These are phyloP conservation scores for Petrea volubilis DNA, from an alignment of 257 asterid genomes.

Conservation along the genomic window DNA sequence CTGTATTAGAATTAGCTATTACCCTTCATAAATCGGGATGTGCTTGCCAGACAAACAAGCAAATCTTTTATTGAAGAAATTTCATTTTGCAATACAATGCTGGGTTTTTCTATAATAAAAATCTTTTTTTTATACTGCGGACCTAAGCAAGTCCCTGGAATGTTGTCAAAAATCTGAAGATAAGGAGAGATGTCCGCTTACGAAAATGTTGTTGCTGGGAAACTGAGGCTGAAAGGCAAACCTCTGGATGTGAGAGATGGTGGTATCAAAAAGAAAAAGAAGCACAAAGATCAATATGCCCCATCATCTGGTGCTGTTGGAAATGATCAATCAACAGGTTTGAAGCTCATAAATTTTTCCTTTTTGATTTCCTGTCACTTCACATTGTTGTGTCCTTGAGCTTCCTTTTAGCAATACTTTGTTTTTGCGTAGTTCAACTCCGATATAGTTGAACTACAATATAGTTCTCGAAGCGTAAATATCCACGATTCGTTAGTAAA, in stretches of 20 bases:
- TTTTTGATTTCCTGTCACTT: not conserved
- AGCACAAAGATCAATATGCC: slow-evolving; percentile 30
- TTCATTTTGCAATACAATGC: not conserved
- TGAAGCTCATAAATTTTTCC: not conserved
- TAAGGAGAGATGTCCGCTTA: slow-evolving; percentile 48
- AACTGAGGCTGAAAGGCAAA: slow-evolving; percentile 51
- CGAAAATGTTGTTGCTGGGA: slow-evolving; percentile 41
- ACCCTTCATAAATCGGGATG: not conserved
- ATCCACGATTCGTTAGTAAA: too few relatives aligned
- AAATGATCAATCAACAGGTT: slow-evolving; percentile 32
- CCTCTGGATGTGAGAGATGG: slow-evolving; percentile 41
- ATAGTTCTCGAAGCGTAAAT: not conserved
- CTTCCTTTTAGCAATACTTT: too few relatives aligned
- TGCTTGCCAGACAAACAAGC: not conserved
- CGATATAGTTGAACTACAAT: too few relatives aligned
- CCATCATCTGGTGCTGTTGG: slow-evolving; percentile 16
- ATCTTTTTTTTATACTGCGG: not conserved
- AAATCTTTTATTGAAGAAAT: not conserved
- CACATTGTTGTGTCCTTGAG: not conserved
- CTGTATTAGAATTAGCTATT: not conserved
- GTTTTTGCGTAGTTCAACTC: not conserved
- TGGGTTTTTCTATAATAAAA: not conserved
- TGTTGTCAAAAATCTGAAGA: slow-evolving; percentile 9
- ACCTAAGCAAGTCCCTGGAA: not conserved
- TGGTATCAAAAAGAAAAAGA: slow-evolving; percentile 37